Percentiles rank a stretch among this genome's conserved stretches.
These are phyloP conservation scores for Penicillium sp. DNA, from an alignment of 2,329 filamentous ascomycete species.

Conservation along the genomic window DNA sequence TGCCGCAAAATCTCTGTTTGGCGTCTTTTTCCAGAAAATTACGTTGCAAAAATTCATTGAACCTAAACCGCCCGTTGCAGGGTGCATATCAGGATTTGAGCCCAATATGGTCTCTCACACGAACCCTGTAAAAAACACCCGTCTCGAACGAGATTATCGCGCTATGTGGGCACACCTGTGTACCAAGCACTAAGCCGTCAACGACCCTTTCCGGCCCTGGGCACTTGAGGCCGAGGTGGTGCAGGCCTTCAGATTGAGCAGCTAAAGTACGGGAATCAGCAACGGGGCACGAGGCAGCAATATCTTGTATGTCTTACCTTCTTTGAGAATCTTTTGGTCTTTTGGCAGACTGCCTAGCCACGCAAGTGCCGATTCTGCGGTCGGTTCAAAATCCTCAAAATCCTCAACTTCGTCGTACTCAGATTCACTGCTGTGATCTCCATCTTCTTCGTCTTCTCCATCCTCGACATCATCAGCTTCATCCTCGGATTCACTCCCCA, in stretches of 20 bases:
- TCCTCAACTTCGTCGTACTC: no score
- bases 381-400: no score
- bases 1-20: neutral
- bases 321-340: neutral
- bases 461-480: no score
- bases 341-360: neutral
- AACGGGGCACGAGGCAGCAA: neutral
- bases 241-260: neutral
- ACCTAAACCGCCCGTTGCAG: neutral
- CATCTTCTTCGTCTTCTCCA: no score
- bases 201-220: neutral
- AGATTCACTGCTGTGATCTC: neutral
- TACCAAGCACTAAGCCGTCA: neutral
- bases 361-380: neutral
- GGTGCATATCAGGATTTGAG: neutral
- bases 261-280: neutral
- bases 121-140: neutral
- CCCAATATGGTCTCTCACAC: fast-evolving
- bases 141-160: neutral
- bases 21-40: neutral
- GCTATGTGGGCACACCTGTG: neutral
- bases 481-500: neutral
- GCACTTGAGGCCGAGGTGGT: neutral
- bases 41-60: neutral
- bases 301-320: neutral